Evolutionary conservation across 139 green algal genomes (phyloP).

Genomic region (Chlamydomonas asymmetrica): DNA sequence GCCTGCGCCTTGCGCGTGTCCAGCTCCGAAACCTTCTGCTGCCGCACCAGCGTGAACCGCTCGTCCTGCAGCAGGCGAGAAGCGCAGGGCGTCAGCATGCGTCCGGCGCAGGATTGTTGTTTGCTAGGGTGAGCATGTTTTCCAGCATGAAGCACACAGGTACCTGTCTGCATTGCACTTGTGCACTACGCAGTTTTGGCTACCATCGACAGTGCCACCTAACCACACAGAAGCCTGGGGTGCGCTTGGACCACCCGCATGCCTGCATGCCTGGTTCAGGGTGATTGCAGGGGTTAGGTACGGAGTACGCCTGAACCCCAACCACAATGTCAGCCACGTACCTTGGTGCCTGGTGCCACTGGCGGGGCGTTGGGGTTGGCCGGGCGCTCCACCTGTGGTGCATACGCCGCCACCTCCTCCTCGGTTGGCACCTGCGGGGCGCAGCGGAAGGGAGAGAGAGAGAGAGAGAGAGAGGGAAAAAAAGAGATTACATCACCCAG

Average conservation of each 20-base stretch:
- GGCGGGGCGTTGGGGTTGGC: neutral
- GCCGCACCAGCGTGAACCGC: slow-evolving; percentile 17
- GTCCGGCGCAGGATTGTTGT: neutral
- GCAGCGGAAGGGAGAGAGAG: neutral
- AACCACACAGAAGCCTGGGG: neutral
- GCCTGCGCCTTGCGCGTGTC: slow-evolving; percentile 15
- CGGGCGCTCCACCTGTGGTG: neutral
- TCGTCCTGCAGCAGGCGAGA: neutral
- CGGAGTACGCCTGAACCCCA: neutral
- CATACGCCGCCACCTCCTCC: slow-evolving; percentile 30
- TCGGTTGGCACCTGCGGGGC: slow-evolving; percentile 27
- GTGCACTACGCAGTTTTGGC: no score
- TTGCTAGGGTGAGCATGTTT: no score
- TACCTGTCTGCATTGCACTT: no score
- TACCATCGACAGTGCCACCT: no score
- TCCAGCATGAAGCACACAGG: no score
- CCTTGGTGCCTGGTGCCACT: neutral
- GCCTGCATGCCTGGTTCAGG: neutral
- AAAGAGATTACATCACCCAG: neutral
- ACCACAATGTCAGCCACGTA: neutral
- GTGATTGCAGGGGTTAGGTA: neutral
- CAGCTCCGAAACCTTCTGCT: slow-evolving; percentile 7
- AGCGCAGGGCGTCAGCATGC: neutral
- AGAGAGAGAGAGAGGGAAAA: no score
- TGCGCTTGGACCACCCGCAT: neutral